Conservation (phyloP, 1,139 yeast species). For the Geotrichum siamense region DNA sequence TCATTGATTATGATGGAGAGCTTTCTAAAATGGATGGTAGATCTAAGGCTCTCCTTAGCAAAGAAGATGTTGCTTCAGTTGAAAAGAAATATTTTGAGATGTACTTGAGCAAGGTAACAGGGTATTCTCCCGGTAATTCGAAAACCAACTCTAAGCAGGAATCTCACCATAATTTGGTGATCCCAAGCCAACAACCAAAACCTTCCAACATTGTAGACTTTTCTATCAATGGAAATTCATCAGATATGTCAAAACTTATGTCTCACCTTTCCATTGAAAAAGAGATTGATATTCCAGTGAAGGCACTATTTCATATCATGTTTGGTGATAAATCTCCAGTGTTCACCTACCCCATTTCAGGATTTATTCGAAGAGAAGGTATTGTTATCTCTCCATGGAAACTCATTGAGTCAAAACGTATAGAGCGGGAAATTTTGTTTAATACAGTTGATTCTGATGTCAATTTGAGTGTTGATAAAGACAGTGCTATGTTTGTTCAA, state of each 20-base stretch:
- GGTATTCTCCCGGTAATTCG: neutral
- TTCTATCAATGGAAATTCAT: neutral
- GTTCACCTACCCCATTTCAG: conserved; percentile 26
- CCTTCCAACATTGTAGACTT: neutral
- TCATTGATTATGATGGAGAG: neutral
- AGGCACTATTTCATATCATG: conserved; percentile 72
- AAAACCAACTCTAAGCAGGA: neutral
- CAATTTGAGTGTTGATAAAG: conserved; percentile 19
- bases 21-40: neutral
- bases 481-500: conserved; percentile 33
- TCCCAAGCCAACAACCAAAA: neutral
- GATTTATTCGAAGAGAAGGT: conserved; percentile 22
- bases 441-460: conserved; percentile 29
- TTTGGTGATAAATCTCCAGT: conserved; percentile 70
- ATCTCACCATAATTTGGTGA: neutral
- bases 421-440: conserved; percentile 31
- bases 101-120: conserved; percentile 5
- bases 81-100: conserved; percentile 8
- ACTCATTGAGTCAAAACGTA: conserved; percentile 21
- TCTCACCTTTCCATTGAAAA: conserved; percentile 33
- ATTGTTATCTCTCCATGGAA: conserved; percentile 27
- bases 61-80: neutral
- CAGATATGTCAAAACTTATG: conserved; percentile 24
- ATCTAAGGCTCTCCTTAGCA: neutral
- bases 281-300: conserved; percentile 58